Base-by-base conservation (phyloP, 768 basidiomycete genomes). In the Asterophora parasitica region DNA sequence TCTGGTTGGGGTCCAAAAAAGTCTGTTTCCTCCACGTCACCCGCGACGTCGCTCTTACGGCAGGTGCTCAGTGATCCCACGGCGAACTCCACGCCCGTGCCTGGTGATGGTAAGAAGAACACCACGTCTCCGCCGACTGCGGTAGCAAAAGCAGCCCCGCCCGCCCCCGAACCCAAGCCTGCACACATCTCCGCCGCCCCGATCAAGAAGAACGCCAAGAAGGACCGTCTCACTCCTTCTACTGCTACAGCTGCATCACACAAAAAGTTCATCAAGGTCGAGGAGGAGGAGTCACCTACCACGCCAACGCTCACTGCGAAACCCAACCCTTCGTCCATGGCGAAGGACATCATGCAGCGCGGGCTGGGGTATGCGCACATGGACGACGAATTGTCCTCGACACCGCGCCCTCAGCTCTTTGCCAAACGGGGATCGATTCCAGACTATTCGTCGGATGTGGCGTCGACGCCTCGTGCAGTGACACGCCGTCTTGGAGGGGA, bases 131-230 rank as follows among this genome's bases (percentile, higher is more conserved):
- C 44, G 37, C 50, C 35, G 10, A n/a, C 35, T 3, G 44, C 37
- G 15, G 20, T 6, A 23, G 30, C 20, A 50, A 35, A 49, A 54
- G 48, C 42, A 27, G 36, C 37, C 35, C 12, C 45, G 7, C 35
- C 11, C 17, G 7, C 23, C 23, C 23, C 19, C 32, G 32, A 44
- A 23, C 23, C 20, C 33, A 50, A 39, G 43, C 36, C 13, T 46
- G 44, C 43, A 53, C 27, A 49, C 1, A 20, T 54, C n/a, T 13
- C 54, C 13, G 28, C 51, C 7, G 55, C 54, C 13, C 26, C 51
- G 7, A 54, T 53, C 3, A 68, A 68, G 54, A 68, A 63, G 53
- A 46, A 49, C 40, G 55, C 44, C 33, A 68, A 70, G 44, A 65
- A 67, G 43, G 64, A 63, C 31, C 64, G 63, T 5, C 65, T 60